A percentile compares a stretch with the other conserved stretches of the same genome.
Conservation (phyloP, 441 rosid genomes). For the Croton laevigatus region DNA sequence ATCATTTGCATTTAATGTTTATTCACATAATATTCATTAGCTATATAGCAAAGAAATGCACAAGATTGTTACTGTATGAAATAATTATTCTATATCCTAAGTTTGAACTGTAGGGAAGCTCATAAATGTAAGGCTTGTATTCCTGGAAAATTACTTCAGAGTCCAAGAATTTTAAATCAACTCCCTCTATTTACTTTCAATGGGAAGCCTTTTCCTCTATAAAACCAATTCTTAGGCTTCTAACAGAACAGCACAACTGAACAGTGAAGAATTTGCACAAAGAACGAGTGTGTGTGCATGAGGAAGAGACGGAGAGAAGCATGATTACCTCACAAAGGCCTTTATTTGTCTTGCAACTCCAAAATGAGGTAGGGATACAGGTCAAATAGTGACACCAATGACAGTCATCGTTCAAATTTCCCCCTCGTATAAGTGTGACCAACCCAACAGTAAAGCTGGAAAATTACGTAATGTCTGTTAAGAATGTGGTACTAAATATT, state of each 20-base stretch:
- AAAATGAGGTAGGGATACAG: slow-evolving; percentile 65
- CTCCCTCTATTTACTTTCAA: not conserved
- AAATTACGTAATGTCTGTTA: slow-evolving; percentile 11
- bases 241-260: not conserved
- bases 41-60: too few species aligned
- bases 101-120: not conserved
- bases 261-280: slow-evolving; percentile 3
- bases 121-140: too few species aligned
- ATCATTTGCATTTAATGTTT: too few species aligned
- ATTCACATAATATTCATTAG: too few species aligned
- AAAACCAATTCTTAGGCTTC: not conserved
- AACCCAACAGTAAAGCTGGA: slow-evolving; percentile 54
- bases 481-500: slow-evolving; percentile 3
- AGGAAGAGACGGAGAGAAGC: not conserved
- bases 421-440: slow-evolving; percentile 52
- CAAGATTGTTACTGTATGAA: too few species aligned
- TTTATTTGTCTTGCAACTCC: slow-evolving; percentile 65
- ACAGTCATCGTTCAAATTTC: slow-evolving; percentile 57
- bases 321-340: slow-evolving; percentile 57
- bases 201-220: not conserved
- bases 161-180: not conserved
- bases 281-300: not conserved
- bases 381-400: slow-evolving; percentile 86
- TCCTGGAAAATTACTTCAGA: not conserved
- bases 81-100: too few species aligned